Percentiles rank a stretch among this genome's conserved stretches.
Evolutionary conservation across 257 asterid genomes (phyloP).

Genomic region (Lycium ferocissimum): DNA sequence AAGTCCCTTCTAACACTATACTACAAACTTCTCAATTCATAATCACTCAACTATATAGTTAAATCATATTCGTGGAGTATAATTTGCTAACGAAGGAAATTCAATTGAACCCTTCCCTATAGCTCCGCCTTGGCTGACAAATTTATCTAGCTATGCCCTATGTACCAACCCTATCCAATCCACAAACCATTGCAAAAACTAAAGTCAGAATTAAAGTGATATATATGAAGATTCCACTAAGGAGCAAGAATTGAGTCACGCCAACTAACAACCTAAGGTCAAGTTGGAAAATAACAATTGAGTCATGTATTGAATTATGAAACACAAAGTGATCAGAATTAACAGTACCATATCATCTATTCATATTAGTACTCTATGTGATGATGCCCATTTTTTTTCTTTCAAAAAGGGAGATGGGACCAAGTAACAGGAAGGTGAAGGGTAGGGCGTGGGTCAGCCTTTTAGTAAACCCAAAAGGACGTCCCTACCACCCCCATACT

Average conservation of each 20-base stretch:
- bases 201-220: too few species aligned
- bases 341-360: neutral
- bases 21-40: neutral
- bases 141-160: neutral
- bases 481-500: conserved; percentile 48
- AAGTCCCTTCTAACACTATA: neutral
- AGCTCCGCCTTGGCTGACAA: neutral
- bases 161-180: neutral
- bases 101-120: neutral
- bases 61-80: neutral
- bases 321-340: neutral
- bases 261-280: neutral
- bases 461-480: conserved; percentile 49
- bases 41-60: neutral
- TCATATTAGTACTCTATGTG: neutral
- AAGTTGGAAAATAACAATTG: conserved; percentile 14
- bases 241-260: neutral
- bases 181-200: neutral
- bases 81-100: neutral
- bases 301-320: conserved; percentile 20
- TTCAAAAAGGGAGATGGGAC: conserved; percentile 35
- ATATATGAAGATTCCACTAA: conserved; percentile 14
- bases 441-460: conserved; percentile 45
- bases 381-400: neutral
- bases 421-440: conserved; percentile 38